phyloP scores from a whole-genome alignment of 371 early-diverging fungal genomes.

The Mucor piriformis region DNA sequence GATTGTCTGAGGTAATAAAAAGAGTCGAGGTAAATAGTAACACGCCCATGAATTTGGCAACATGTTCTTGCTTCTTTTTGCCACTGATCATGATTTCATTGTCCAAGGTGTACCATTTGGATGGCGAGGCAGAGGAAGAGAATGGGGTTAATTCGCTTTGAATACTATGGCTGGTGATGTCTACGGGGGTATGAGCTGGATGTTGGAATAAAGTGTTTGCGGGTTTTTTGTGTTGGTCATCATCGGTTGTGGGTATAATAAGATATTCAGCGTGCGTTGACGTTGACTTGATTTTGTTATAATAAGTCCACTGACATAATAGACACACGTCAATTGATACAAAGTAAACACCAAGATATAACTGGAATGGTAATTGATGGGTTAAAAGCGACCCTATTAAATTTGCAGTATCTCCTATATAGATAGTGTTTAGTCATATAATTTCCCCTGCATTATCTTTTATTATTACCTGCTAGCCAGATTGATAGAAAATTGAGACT shows the following conservation, averaged over 20 bases:
- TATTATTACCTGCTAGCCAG: conserved; percentile 63
- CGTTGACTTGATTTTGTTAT: conserved; percentile 24
- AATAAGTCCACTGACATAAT: conserved; percentile 44
- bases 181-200: conserved; percentile 40
- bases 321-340: conserved; percentile 46
- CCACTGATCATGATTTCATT: neutral
- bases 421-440: neutral
- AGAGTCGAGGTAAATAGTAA: conserved; percentile 10
- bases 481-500: conserved; percentile 61
- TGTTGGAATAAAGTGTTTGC: conserved; percentile 35
- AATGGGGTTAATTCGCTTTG: conserved; percentile 39
- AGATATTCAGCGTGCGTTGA: conserved; percentile 17
- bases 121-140: conserved; percentile 50
- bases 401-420: conserved; percentile 68
- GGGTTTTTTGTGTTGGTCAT: conserved; percentile 1
- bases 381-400: conserved; percentile 73
- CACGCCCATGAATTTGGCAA: conserved; percentile 13
- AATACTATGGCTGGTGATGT: conserved; percentile 19
- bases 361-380: conserved; percentile 76
- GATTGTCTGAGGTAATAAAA: neutral
- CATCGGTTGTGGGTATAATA: conserved; percentile 23
- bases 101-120: conserved; percentile 50
- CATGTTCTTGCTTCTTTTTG: neutral
- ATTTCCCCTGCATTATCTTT: neutral
- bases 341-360: conserved; percentile 53